phyloP scores from a whole-genome alignment of 192 early-diverging fungal species.

The Coemansia sp. region DNA sequence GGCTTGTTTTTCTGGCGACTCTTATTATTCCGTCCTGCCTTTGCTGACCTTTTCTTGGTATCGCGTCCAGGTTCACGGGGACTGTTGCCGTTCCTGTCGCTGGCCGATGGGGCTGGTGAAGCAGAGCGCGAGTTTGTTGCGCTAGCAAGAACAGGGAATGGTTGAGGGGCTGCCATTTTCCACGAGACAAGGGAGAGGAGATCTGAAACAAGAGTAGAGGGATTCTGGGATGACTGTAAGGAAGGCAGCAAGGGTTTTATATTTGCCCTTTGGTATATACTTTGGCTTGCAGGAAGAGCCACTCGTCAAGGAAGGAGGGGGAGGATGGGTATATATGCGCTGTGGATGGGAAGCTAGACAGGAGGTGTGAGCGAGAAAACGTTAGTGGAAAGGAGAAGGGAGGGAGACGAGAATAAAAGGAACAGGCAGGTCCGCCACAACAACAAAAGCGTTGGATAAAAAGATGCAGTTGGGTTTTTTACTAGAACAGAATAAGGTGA shows the following conservation, averaged over 20 bases:
- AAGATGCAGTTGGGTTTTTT: neutral
- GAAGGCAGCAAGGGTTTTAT: too few species aligned
- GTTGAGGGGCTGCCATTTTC: constrained; percentile 24
- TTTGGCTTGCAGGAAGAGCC: too few species aligned
- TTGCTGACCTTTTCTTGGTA: neutral
- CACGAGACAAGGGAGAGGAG: too few species aligned
- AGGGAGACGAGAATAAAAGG: neutral
- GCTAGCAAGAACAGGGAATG: constrained; percentile 40
- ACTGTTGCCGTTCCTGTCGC: neutral
- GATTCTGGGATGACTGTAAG: too few species aligned
- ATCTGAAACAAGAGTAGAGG: neutral
- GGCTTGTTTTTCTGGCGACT: neutral
- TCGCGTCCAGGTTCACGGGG: too few species aligned
- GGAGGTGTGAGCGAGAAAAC: neutral
- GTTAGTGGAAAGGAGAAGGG: neutral
- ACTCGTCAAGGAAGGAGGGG: too few species aligned
- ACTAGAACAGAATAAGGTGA: neutral
- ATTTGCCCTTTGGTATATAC: too few species aligned
- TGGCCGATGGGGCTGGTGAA: constrained; percentile 23
- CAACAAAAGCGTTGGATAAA: constrained; percentile 3
- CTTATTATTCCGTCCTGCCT: neutral
- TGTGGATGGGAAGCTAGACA: neutral
- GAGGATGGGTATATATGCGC: too few species aligned
- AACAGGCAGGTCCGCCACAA: neutral
- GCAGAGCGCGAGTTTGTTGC: constrained; percentile 42